Percentiles rank a stretch among this genome's conserved stretches.
Conservation (phyloP, 495 filamentous ascomycete genomes). For the Trichocladium antarcticum region DNA sequence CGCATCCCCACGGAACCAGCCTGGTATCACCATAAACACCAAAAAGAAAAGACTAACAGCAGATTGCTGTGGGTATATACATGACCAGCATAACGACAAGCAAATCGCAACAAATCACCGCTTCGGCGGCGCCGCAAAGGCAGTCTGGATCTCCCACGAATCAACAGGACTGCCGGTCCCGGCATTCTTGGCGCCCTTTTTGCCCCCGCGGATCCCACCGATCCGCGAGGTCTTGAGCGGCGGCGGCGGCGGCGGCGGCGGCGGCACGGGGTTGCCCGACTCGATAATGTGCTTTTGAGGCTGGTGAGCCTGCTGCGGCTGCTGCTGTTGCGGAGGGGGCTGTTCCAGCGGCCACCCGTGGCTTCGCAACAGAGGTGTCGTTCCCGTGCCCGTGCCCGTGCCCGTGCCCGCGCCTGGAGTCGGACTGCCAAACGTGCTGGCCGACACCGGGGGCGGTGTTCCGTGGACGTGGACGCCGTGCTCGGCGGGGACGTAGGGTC, state of each 20-base stretch:
- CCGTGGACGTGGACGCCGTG: slow-evolving; percentile 22
- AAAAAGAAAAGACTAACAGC: neutral
- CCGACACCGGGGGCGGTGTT: slow-evolving; percentile 4
- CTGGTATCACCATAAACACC: neutral
- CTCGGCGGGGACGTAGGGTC: slow-evolving; percentile 33
- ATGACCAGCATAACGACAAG: neutral
- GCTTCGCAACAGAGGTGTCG: slow-evolving; percentile 27
- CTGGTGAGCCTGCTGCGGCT: slow-evolving; percentile 5
- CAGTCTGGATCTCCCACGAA: slow-evolving; percentile 19
- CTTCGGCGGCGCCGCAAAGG: slow-evolving; percentile 21
- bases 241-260: slow-evolving; percentile 5
- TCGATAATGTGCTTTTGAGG: slow-evolving; percentile 4
- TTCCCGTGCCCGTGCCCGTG: too few species aligned
- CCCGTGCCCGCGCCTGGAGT: slow-evolving; percentile 22
- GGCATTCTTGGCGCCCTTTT: slow-evolving; percentile 8
- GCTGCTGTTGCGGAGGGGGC: slow-evolving; percentile 9
- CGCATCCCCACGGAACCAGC: neutral
- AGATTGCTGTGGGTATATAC: neutral
- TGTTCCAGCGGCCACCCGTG: slow-evolving; percentile 16
- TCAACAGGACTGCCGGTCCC: slow-evolving; percentile 20
- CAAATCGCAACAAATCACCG: slow-evolving; percentile 6
- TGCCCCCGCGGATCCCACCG: slow-evolving; percentile 4
- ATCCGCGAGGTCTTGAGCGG: slow-evolving; percentile 5
- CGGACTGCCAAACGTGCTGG: slow-evolving; percentile 19
- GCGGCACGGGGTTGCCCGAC: neutral